A percentile compares a stretch with the other conserved stretches of the same genome.
These are phyloP conservation scores for Candolleomyces eurysporus DNA, from an alignment of 768 basidiomycete species.

Conservation along the genomic window DNA sequence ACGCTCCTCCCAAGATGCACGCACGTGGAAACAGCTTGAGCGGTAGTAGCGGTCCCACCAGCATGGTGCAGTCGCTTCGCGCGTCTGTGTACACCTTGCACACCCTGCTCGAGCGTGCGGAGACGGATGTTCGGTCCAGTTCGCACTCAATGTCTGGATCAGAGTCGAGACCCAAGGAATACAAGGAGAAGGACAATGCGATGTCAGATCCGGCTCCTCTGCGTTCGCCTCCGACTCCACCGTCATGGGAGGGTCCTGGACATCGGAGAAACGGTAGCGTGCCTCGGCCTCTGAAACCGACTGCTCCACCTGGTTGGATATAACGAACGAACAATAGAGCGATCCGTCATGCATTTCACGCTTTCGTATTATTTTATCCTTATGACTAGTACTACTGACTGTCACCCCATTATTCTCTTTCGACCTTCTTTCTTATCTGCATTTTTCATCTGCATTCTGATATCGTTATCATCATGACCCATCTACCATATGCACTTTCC, in stretches of 20 bases:
- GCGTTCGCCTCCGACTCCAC: conserved; percentile 37
- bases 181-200: conserved; percentile 6
- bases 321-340: not conserved
- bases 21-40: conserved; percentile 38
- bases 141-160: not conserved
- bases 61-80: conserved; percentile 44
- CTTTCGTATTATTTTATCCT: not conserved
- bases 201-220: conserved; percentile 6
- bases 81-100: conserved; percentile 60
- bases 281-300: conserved; percentile 30
- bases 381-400: not conserved
- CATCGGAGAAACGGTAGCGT: conserved; percentile 15
- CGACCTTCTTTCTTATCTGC: too few relatives aligned
- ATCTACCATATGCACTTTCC: too few relatives aligned
- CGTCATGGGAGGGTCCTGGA: conserved; percentile 39
- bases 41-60: conserved; percentile 22
- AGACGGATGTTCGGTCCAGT: conserved; percentile 28
- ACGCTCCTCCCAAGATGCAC: conserved; percentile 36
- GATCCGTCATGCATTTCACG: too few relatives aligned
- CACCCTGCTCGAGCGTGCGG: conserved; percentile 55
- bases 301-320: conserved; percentile 15
- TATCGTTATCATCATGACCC: too few relatives aligned
- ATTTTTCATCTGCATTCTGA: too few relatives aligned
- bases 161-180: not conserved
- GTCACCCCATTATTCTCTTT: too few relatives aligned